Base-by-base conservation (phyloP, 2,329 filamentous ascomycete genomes). In the Phialophora tarda region DNA sequence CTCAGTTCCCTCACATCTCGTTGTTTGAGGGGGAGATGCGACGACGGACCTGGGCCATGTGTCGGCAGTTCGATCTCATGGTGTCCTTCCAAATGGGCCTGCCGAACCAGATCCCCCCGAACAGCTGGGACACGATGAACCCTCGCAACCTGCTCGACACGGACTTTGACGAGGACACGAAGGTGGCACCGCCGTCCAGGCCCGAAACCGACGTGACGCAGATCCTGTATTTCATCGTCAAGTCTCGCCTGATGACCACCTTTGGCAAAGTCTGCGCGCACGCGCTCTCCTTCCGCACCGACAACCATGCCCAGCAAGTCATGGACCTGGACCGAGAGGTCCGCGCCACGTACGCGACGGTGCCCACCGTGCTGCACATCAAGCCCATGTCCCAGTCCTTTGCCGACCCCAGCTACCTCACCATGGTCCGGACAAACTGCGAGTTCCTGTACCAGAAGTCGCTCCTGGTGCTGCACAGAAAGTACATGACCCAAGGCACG, bases 21-120 rank as follows among this genome's bases (percentile, higher is more conserved):
- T 79, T 82, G 1, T 86, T 84, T 66, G 81, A 86, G 63, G 85
- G 83, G 8, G 86, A 89, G 74, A 85, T 82, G 75, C 75, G 81
- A 57, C 74, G 81, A 21, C 78, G 81, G 11, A 60, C 78, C 2
- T 82, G 81, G 80, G 72, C 74, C 21, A 71, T 77, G 41, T 67
- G 80, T 8, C 74, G 73, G 30, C 87, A 89, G 73, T 80, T 90
- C 59, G 88, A 90, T 71, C 77, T 85, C 2, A 77, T 90, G 17
- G 81, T 86, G 0, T 83, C 86, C 0, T 89, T 89, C 71, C 86
- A 90, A 71, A 81, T 89, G 66, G 88, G 88, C 1, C 77, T 90
- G 14, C 88, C 88, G 6, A 83, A 83, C 67, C 86, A 88, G 78
- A 81, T 89, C 51, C 81, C 85, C 63, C 81, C 82, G 28, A 84